Evolutionary conservation across 2,329 filamentous ascomycete species (phyloP).

Genomic region (Penicillium sp.): DNA sequence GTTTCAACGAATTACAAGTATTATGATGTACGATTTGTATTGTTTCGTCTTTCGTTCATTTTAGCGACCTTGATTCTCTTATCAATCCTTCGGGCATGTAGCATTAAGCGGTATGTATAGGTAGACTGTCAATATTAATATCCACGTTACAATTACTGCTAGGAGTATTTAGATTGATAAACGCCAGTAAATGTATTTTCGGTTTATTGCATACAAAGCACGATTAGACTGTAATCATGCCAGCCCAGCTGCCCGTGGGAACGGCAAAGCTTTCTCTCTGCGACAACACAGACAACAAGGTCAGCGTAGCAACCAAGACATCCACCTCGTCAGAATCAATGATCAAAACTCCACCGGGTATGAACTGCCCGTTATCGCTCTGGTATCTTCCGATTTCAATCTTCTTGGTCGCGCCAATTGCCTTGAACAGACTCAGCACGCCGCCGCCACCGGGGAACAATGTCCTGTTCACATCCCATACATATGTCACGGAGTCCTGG

Average conservation of each 20-base stretch:
- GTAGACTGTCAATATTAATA: no score
- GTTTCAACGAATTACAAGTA: neutral
- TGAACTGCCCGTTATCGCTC: slow-evolving; percentile 9
- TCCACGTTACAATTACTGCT: no score
- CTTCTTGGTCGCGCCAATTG: slow-evolving; percentile 4
- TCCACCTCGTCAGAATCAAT: slow-evolving; percentile 13
- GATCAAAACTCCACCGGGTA: slow-evolving; percentile 6
- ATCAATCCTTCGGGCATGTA: no score
- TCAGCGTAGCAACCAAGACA: slow-evolving; percentile 11
- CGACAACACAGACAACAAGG: slow-evolving; percentile 7
- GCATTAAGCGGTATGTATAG: no score
- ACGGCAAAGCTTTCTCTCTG: slow-evolving; percentile 13
- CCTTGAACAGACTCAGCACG: slow-evolving; percentile 11
- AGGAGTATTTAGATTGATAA: no score
- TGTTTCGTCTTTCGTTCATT: neutral
- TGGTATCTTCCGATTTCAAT: slow-evolving; percentile 13
- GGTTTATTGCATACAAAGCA: no score
- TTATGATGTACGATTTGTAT: neutral
- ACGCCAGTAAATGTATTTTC: no score
- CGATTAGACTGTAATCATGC: slow-evolving; percentile 21
- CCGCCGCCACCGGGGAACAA: slow-evolving; percentile 13
- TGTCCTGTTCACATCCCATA: slow-evolving; percentile 12
- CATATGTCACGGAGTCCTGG: slow-evolving; percentile 10
- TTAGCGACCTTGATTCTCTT: no score
- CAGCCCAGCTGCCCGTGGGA: slow-evolving; percentile 12